These are phyloP conservation scores for Nematodospora valgi DNA, from an alignment of 805 yeast species.

Conservation along the genomic window DNA sequence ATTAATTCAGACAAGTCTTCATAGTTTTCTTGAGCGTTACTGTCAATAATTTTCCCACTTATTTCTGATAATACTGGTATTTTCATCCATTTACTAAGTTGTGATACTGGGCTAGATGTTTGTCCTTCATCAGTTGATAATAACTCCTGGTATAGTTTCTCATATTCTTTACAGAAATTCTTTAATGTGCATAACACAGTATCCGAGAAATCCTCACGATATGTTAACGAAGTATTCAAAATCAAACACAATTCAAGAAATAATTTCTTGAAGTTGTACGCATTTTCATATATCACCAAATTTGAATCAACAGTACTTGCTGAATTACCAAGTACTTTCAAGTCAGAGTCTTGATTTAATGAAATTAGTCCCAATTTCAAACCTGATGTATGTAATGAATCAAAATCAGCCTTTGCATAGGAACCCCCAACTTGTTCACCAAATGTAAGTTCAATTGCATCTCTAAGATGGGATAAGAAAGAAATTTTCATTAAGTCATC, in stretches of 20 bases:
- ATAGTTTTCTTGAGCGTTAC: constrained; percentile 7
- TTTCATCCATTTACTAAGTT: constrained; percentile 30
- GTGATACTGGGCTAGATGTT: constrained; percentile 20
- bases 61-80: constrained; percentile 27
- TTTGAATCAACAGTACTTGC: constrained; percentile 6
- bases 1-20: constrained; percentile 18
- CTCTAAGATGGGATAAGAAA: constrained; percentile 63
- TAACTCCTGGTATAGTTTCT: constrained; percentile 35
- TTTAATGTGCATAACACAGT: constrained; percentile 37
- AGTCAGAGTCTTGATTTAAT: constrained; percentile 21
- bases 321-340: background rate
- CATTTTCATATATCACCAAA: constrained; percentile 34
- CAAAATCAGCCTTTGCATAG: constrained; percentile 3
- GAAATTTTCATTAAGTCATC: constrained; percentile 59
- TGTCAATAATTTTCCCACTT: constrained; percentile 8
- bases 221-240: constrained; percentile 59
- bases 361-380: constrained; percentile 28
- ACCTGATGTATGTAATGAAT: constrained; percentile 8
- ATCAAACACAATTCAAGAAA: constrained; percentile 47
- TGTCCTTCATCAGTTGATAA: constrained; percentile 23
- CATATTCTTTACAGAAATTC: constrained; percentile 31
- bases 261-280: constrained; percentile 44
- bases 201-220: constrained; percentile 52
- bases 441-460: constrained; percentile 52
- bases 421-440: constrained; percentile 32